Evolutionary conservation across 2,329 filamentous ascomycete species (phyloP).

Genomic region (Alternaria sp.): DNA sequence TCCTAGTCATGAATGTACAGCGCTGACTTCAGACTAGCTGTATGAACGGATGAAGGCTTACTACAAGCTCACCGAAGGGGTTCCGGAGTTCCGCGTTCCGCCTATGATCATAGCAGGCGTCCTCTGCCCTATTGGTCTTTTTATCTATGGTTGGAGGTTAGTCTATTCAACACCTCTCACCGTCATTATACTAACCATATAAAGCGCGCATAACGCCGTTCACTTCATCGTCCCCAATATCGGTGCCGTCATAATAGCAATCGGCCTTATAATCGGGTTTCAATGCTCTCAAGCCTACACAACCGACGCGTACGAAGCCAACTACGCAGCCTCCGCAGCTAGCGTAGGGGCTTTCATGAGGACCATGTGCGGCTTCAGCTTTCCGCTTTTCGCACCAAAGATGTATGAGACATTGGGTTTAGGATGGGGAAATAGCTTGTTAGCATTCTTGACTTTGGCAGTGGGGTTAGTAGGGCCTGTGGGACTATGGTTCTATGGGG

Average conservation of each 20-base stretch:
- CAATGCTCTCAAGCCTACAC: conserved; percentile 68
- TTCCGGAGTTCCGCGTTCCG: conserved; percentile 55
- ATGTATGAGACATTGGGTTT: conserved; percentile 66
- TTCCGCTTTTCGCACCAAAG: conserved; percentile 62
- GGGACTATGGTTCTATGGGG: conserved; percentile 50
- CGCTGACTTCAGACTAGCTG: conserved; percentile 14
- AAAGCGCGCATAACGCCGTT: conserved; percentile 53
- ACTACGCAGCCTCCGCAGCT: conserved; percentile 55
- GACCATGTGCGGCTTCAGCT: conserved; percentile 59
- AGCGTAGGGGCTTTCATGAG: conserved; percentile 67
- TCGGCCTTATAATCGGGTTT: conserved; percentile 59
- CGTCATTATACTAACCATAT: neutral
- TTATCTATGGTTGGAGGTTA: conserved; percentile 62
- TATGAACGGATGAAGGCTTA: conserved; percentile 32
- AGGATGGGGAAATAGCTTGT: conserved; percentile 64
- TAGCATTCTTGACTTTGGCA: conserved; percentile 58
- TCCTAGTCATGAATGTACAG: neutral
- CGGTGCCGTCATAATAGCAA: conserved; percentile 57
- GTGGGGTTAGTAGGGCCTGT: conserved; percentile 58
- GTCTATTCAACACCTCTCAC: neutral
- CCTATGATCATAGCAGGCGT: conserved; percentile 62
- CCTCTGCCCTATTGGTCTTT: conserved; percentile 55
- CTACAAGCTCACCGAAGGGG: conserved; percentile 37
- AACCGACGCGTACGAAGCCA: conserved; percentile 65
- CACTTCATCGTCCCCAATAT: conserved; percentile 64